Conservation (phyloP, 1,284 basidiomycete species). For the Abortiporus biennis region DNA sequence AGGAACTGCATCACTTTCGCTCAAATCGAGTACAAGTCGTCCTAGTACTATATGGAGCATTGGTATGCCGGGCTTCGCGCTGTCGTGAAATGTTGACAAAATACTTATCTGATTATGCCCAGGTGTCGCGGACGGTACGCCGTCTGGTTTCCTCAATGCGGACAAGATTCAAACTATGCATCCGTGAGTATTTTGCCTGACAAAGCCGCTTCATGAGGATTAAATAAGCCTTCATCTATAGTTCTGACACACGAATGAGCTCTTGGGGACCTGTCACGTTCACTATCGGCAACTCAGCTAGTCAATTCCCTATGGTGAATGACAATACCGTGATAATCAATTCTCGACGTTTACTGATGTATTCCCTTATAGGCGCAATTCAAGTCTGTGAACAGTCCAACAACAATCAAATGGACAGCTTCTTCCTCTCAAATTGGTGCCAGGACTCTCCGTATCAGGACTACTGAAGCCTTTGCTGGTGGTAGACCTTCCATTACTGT, state of each 20-base stretch:
- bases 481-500: constrained; percentile 37
- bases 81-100: too few relatives aligned
- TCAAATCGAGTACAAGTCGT: constrained; percentile 25
- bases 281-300: constrained; percentile 31
- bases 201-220: background rate
- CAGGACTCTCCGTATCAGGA: constrained; percentile 38
- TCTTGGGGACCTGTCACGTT: constrained; percentile 38
- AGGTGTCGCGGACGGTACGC: constrained; percentile 39
- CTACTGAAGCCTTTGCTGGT: constrained; percentile 38
- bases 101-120: background rate
- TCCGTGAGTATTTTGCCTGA: constrained; percentile 24
- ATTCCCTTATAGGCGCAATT: constrained; percentile 28
- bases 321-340: background rate
- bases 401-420: constrained; percentile 37
- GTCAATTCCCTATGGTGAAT: constrained; percentile 34
- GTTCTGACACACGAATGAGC: constrained; percentile 39
- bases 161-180: constrained; percentile 46
- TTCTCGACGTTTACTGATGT: background rate
- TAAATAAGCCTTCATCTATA: constrained; percentile 12
- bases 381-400: constrained; percentile 38
- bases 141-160: constrained; percentile 39
- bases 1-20: constrained; percentile 27
- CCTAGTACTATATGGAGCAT: constrained; percentile 39
- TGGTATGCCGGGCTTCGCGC: constrained; percentile 13
- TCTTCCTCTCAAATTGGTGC: constrained; percentile 38